Base-by-base conservation (phyloP, 176 grass and related monocot genomes). In the Neostapfia colusana region DNA sequence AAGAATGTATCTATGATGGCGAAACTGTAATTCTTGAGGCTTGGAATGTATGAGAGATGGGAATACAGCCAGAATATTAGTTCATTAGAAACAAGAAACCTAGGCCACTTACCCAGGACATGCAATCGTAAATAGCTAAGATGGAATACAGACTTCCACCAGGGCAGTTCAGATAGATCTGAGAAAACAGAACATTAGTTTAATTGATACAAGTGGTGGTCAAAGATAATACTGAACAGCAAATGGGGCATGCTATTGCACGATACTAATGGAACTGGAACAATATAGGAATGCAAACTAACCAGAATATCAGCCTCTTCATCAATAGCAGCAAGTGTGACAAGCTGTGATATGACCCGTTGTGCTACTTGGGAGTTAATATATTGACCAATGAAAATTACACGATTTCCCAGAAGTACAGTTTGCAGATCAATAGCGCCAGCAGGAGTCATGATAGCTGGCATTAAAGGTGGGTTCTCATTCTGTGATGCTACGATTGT, bases 91-190 rank as follows among this genome's bases (percentile, higher is more conserved):
- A 40, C 5, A 50, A n/a, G 7, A 35, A 69, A 63, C 42, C 63
- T 70, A 69, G 35, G 70, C 49, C 48, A 62, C 85, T 46, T 88
- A 98, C 95, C 95, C 91, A 95, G 51, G 88, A 92, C 95, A 98
- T 98, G 71, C 95, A 98, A 77, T 98, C 95, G 10, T 90, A 98
- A 75, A 98, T 92, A 73, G 95, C 95, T 67, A 98, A 79, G 78
- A 89, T 91, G 13, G 91, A 92, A 77, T 95, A 95, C 27, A 89
- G 83, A 77, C 89, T 98, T 92, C 95, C 95, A 35, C 95, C 91
- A 61, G 84, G 83, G 49, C 89, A 95, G 73, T 98, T 98, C 38
- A 95, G 64, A 76, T 98, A 98, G 34, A 98, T 89, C 95, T 98
- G 61, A 40, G 16, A 88, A 85, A 81, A 58, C 39, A 85, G 66